Base-by-base conservation (phyloP, 257 asterid species). In the Linderniella brevidens region DNA sequence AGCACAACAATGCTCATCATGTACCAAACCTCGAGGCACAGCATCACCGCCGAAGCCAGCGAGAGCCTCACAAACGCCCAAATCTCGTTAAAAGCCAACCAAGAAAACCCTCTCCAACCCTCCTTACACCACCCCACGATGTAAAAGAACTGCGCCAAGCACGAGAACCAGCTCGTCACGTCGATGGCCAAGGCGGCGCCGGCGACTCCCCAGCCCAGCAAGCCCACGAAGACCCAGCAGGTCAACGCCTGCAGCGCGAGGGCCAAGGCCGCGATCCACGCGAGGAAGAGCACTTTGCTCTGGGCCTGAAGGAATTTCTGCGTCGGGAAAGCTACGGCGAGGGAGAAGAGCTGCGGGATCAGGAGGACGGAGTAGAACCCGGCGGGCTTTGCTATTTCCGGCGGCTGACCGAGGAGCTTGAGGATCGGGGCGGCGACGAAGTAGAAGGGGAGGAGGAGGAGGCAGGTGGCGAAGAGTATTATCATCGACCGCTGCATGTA, bases 1-100 rank as follows among this genome's bases (percentile, higher is more conserved):
- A 82, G 72, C 35, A 86, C 83, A 45, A 76, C 74, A 55, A 82
- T 76, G 43, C 68, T 56, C 4, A 86, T 72, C 36, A 58, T 67
- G 63, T 82, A 86, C 96, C 96, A 86, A 8, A 86, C 53, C 64
- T 86, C 96, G 69, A 86, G 64, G 73, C 94, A 87, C 11, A 83
- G 46, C 97, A 83, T 87, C 57, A 83, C 11, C 19, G 97, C 95
- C 4, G 97, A 87, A 14, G 95, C 80, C 54, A 87, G 68, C 1
- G 97, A 87, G 55, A 87, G 41, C 67, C 74, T 87, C 50, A 83
- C 58, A 46, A 87, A 87, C 42, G 75, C 56, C 46, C 44, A 17
- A 19, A 87, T 77, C 9, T 83, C 66, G 18, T 63, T 69, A 45
- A 87, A 82, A 0, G 97, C 95, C 19, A 55, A 49, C 18, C 46